Evolutionary conservation across 2,329 filamentous ascomycete genomes (phyloP), one percentile per base, ranked within the genome.

Genomic region (Fusarium coicis): DNA sequence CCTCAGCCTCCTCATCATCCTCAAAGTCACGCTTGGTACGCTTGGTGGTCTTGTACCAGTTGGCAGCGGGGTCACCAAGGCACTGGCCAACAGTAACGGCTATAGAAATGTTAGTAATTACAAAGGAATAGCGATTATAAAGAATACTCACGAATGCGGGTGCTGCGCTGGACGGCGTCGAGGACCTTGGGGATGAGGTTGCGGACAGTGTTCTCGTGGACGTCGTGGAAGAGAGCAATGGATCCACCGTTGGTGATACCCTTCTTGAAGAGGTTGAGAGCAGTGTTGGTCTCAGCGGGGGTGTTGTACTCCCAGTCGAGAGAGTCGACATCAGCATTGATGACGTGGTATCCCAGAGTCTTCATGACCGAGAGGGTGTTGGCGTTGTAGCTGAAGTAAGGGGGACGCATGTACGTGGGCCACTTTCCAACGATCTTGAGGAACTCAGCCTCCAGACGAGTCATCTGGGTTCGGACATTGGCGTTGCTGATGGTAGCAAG

Each of bases 251-350:
- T 61, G 61, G 74, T 68, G 23, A 80, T 72, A 15, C 75, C 77
- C 52, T 52, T 65, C 16, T 70, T 74, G 67, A 87, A 81, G 46
- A 57, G 28, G 15, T 61, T 39, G 12, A 74, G 64, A 23, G 71
- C 72, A 37, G 42, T 72, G 44, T 72, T 68, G 52, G 68, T 73
- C 71, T 61, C 59, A 40, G 66, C 68, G 34, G 71, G 71, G 32
- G 68, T 64, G 47, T 74, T 71, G 66, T 83, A 84, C 70, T 83
- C 84, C 76, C 87, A 89, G 78, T 89, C 87, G 55, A 87, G 83
- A 26, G 88, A 89, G 77, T 90, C 88, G 42, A 89, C 80, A 75
- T 88, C 85, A 74, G 87, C 87, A 77, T 87, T 86, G 65, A 85
- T 83, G 73, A 88, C 79, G 71, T 88, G 85, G 79, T 88, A 89